Base-by-base conservation (phyloP, 257 asterid species). In the Coffea eugenioides region DNA sequence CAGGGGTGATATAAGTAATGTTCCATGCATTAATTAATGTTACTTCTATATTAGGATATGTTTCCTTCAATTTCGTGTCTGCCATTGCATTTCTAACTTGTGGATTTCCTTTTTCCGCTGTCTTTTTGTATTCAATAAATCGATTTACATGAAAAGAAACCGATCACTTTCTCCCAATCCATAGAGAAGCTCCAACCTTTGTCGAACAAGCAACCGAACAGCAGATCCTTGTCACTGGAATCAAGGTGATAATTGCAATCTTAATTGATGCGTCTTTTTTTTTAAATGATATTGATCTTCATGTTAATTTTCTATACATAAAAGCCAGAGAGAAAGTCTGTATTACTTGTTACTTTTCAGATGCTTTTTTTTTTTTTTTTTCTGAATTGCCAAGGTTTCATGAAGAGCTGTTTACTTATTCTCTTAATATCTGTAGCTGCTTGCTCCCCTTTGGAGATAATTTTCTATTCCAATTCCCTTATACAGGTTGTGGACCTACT, bases 121-220 rank as follows among this genome's bases (percentile, higher is more conserved):
- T 92, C 43, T 39, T 39, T 39, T 39, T 39, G 43, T 39, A 39
- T 39, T 39, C 43, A 39, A 39, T 39, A 39, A 39, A 39, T 39
- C 4, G 43, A 39, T 39, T 39, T 39, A 2, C 43, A 39, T 4
- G 43, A 39, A 39, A 39, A 95, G 99, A 73, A 4, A 95, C 99
- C 20, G 97, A 93, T 2, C 98, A 95, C 90, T 95, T 39, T 76
- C 81, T 95, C 77, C 98, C 99, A 77, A 95, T 95, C 84, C 98
- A 95, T 75, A 97, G 99, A 18, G 99, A 95, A 87, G 97, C 99
- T 85, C 99, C 99, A 70, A 80, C 95, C 75, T 95, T 95, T 71
- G 97, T 93, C 71, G 99, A 95, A 85, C 99, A 95, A 84, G 97
- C 99, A 46, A 95, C 99, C 27, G 99, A 93, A 75, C 99, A 95